These are phyloP conservation scores for Platanthera zijinensis DNA, from an alignment of 106 monocot species.

Conservation along the genomic window DNA sequence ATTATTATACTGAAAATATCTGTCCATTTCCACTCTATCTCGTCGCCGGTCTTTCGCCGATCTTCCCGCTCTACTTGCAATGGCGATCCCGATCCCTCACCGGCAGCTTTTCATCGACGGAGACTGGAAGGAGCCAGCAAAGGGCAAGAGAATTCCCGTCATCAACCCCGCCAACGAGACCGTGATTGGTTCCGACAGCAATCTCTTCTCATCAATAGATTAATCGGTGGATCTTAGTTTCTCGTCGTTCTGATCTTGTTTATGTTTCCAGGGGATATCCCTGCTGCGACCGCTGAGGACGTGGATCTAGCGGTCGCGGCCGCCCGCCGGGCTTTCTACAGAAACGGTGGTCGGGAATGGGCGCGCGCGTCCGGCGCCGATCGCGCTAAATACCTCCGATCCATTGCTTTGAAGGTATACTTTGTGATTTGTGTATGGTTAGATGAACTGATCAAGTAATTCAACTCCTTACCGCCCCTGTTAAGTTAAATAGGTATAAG, in stretches of 20 bases:
- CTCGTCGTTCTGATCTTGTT: conserved; percentile 1
- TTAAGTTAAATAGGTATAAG: neutral
- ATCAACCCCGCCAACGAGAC: conserved; percentile 79
- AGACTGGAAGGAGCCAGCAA: conserved; percentile 47
- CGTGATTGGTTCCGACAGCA: conserved; percentile 41
- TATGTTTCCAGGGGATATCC: conserved; percentile 56
- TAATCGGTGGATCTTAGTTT: neutral
- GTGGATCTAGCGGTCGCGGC: conserved; percentile 86
- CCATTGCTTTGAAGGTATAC: conserved; percentile 86
- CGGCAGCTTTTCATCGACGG: conserved; percentile 74
- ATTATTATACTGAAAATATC: too few species aligned
- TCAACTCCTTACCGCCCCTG: neutral
- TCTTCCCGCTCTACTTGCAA: neutral
- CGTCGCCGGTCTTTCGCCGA: neutral
- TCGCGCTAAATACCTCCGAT: conserved; percentile 88
- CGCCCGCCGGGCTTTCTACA: conserved; percentile 61
- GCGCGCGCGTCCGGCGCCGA: conserved; percentile 68
- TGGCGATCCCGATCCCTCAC: conserved; percentile 27
- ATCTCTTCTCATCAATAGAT: neutral
- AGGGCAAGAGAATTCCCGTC: conserved; percentile 47
- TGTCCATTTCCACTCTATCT: too few species aligned
- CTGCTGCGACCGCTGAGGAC: conserved; percentile 88
- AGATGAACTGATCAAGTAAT: neutral
- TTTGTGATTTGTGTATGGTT: neutral
- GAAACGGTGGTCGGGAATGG: conserved; percentile 90